Conservation (phyloP, 257 asterid genomes). For the Gentiana dahurica region DNA sequence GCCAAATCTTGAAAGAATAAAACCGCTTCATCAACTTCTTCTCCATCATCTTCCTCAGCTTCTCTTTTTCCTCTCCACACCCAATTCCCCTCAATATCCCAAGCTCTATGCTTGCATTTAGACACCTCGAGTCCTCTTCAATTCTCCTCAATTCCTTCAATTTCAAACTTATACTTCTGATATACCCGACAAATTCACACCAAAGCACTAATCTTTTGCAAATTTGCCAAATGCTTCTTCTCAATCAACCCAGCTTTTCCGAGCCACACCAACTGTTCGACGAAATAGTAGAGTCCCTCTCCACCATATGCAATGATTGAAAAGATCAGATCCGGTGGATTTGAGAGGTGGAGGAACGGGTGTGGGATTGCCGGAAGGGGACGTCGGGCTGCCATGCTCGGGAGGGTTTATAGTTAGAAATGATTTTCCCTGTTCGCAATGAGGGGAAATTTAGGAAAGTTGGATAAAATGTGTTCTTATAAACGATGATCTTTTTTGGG, state of each 20-base stretch:
- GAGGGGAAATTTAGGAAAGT: no score
- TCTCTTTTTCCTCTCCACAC: conserved; percentile 37
- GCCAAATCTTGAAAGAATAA: conserved; percentile 77
- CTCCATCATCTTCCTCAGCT: conserved; percentile 52
- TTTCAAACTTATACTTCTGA: conserved; percentile 79
- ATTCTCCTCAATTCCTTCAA: conserved; percentile 42
- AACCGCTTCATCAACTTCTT: conserved; percentile 78
- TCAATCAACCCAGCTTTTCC: conserved; percentile 69
- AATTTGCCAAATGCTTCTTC: conserved; percentile 24
- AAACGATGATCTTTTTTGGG: no score
- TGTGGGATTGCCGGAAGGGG: no score
- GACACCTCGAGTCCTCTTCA: conserved; percentile 40
- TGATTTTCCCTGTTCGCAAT: no score
- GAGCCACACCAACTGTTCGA: conserved; percentile 86
- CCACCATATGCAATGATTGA: conserved; percentile 61
- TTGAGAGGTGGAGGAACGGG: no score
- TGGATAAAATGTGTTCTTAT: no score
- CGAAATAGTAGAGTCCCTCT: conserved; percentile 73
- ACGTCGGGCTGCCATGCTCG: no score
- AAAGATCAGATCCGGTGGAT: conserved; percentile 17
- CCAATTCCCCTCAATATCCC: conserved; percentile 35
- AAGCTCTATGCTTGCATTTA: conserved; percentile 36
- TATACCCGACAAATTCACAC: conserved; percentile 72
- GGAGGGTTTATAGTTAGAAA: no score
- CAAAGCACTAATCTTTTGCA: conserved; percentile 74